phyloP scores from a whole-genome alignment of 106 monocot genomes.

The Dendrobium chrysotoxum region DNA sequence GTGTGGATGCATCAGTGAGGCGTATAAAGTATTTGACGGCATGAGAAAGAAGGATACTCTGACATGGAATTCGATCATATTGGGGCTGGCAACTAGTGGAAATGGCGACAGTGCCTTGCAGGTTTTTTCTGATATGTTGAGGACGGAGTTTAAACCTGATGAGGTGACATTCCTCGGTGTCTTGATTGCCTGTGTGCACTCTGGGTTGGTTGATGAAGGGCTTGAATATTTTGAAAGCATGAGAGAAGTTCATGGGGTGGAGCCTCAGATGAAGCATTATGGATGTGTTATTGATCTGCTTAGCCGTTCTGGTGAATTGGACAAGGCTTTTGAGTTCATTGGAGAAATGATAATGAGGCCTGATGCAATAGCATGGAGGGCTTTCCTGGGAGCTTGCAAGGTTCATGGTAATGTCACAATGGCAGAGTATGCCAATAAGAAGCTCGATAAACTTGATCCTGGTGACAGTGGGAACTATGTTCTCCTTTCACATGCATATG shows the following conservation, averaged over 20 bases:
- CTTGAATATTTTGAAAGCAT: conserved; percentile 32
- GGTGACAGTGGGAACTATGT: conserved; percentile 28
- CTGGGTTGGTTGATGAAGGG: conserved; percentile 30
- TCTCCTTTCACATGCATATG: conserved; percentile 33
- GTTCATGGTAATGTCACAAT: conserved; percentile 26
- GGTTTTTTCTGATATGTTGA: conserved; percentile 34
- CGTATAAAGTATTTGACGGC: conserved; percentile 20
- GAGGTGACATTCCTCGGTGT: conserved; percentile 35
- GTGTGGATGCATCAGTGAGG: conserved; percentile 34
- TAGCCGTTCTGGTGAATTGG: conserved; percentile 27
- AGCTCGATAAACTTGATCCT: conserved; percentile 25
- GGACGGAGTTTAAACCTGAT: conserved; percentile 21
- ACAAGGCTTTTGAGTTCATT: conserved; percentile 34
- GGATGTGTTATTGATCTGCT: conserved; percentile 48
- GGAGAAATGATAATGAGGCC: conserved; percentile 26
- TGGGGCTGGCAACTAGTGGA: conserved; percentile 34
- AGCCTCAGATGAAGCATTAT: conserved; percentile 51
- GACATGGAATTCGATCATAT: conserved; percentile 40
- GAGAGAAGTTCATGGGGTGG: conserved; percentile 27
- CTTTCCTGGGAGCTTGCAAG: conserved; percentile 36
- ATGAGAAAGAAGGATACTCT: conserved; percentile 36
- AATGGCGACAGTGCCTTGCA: conserved; percentile 19
- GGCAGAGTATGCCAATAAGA: conserved; percentile 30
- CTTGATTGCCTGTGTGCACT: conserved; percentile 34
- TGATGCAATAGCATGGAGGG: conserved; percentile 38